These are phyloP conservation scores for Globisporangium yorkense DNA, from an alignment of 352 stramenopile genomes.

Conservation along the genomic window DNA sequence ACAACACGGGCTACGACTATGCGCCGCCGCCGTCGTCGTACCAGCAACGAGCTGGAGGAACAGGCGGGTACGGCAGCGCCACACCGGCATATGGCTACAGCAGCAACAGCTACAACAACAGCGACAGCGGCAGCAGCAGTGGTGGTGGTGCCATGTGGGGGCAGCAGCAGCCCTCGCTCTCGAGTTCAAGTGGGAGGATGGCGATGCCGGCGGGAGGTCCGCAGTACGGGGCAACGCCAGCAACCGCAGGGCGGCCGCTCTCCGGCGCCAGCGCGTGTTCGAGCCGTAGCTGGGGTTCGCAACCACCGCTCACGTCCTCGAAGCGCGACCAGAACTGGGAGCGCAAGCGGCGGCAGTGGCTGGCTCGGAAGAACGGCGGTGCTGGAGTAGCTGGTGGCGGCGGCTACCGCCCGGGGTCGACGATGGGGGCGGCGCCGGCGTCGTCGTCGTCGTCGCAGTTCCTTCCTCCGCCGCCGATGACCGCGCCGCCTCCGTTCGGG, in stretches of 20 bases:
- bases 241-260: not conserved
- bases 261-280: constrained; percentile 10
- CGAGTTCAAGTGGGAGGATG: not conserved
- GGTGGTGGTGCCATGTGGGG: not conserved
- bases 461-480: not conserved
- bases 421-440: not conserved
- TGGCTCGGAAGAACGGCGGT: constrained; percentile 45
- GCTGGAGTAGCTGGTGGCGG: not conserved
- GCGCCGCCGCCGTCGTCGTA: constrained; percentile 1
- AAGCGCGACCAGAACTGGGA: constrained; percentile 82
- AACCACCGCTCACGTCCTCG: constrained; percentile 67
- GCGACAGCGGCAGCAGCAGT: constrained; percentile 18
- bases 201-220: not conserved
- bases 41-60: not conserved
- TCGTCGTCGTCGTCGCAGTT: not conserved
- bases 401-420: constrained; percentile 2
- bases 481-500: not conserved
- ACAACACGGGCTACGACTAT: constrained; percentile 6
- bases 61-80: not conserved
- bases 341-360: constrained; percentile 64
- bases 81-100: not conserved
- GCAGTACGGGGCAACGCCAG: constrained; percentile 6
- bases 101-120: constrained; percentile 6
- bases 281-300: constrained; percentile 22
- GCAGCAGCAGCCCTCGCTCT: constrained; percentile 7